Evolutionary conservation across 495 filamentous ascomycete genomes (phyloP).

Genomic region (Podospora pseudocomata): DNA sequence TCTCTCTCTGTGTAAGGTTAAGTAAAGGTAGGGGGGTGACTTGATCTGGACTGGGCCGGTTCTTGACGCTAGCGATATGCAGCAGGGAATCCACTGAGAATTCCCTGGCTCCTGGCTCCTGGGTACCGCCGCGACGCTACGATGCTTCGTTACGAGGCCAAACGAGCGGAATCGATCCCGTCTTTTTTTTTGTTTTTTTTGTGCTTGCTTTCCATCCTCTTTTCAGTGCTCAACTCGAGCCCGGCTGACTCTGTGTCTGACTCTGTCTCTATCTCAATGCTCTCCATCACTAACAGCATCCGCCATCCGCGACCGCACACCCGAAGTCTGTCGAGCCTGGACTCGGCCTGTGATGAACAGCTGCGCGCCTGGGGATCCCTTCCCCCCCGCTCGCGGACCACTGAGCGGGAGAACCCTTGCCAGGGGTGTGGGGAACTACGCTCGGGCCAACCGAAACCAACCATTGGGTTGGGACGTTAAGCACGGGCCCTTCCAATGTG

Average conservation of each 20-base stretch:
- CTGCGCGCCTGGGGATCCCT: no score
- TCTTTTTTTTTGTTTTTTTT: neutral
- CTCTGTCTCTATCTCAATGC: neutral
- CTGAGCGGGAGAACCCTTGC: no score
- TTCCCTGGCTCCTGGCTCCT: neutral
- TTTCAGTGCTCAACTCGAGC: neutral
- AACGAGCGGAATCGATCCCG: conserved; percentile 1
- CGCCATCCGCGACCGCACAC: no score
- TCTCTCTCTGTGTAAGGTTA: neutral
- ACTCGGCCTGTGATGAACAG: neutral
- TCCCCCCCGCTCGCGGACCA: no score
- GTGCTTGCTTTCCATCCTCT: neutral
- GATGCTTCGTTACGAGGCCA: neutral
- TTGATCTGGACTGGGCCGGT: neutral
- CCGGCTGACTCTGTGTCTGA: no score
- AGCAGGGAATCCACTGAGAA: neutral
- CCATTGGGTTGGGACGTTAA: neutral
- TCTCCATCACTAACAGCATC: neutral
- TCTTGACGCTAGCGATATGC: conserved; percentile 1
- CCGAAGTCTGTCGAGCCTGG: neutral
- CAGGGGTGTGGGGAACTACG: neutral
- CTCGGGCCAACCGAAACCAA: neutral
- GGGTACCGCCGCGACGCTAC: neutral
- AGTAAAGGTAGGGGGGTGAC: neutral
- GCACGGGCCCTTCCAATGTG: neutral